These are phyloP conservation scores for Berberis thunbergii DNA, from an alignment of 164 flowering plant genomes.

Conservation along the genomic window DNA sequence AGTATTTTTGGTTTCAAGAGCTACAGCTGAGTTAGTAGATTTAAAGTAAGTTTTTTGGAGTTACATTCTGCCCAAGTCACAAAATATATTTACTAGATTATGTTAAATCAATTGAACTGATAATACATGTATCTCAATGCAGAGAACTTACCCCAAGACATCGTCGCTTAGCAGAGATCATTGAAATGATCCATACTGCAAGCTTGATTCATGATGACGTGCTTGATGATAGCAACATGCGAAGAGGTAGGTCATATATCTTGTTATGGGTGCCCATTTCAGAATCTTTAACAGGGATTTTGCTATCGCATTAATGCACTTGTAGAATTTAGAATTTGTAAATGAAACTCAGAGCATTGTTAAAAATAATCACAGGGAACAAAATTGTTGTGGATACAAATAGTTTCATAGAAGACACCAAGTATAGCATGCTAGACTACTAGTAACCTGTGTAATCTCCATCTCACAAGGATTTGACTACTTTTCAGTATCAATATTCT, in stretches of 20 bases:
- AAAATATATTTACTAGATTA: too few species aligned
- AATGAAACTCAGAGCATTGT: too few species aligned
- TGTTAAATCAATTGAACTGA: background rate
- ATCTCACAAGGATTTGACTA: too few species aligned
- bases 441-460: too few species aligned
- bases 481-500: too few species aligned
- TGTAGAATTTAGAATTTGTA: too few species aligned
- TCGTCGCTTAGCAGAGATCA: slow-evolving; percentile 90
- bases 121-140: slow-evolving; percentile 11
- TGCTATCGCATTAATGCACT: too few species aligned
- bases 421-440: too few species aligned
- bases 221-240: slow-evolving; percentile 78
- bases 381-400: too few species aligned
- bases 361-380: too few species aligned
- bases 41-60: slow-evolving; percentile 40
- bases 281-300: background rate
- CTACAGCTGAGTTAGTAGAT: slow-evolving; percentile 66
- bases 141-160: slow-evolving; percentile 85
- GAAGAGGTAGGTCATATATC: slow-evolving; percentile 63
- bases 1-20: slow-evolving; percentile 84
- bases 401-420: too few species aligned
- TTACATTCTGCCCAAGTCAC: background rate
- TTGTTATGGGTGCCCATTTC: background rate
- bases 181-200: slow-evolving; percentile 98
- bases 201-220: slow-evolving; percentile 97